These are phyloP conservation scores for Quercus gilva DNA, from an alignment of 306 rosid genomes.

Conservation along the genomic window DNA sequence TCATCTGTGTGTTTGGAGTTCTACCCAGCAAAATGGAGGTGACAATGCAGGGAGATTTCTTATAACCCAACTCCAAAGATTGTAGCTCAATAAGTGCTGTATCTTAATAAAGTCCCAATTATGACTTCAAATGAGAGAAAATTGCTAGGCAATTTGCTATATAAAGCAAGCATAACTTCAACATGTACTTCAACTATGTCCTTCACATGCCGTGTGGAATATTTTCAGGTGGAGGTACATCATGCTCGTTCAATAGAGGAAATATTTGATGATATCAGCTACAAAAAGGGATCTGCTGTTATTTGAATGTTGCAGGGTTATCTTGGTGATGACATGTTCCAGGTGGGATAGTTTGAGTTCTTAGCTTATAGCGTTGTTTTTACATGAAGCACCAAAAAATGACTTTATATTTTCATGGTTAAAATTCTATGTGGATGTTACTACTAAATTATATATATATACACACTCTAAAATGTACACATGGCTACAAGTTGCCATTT, in stretches of 20 bases:
- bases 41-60: neutral
- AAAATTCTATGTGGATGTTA: neutral
- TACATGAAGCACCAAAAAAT: neutral
- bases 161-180: neutral
- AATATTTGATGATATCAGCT: slow-evolving; percentile 53
- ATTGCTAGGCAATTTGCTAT: neutral
- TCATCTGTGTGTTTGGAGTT: neutral
- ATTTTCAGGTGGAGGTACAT: slow-evolving; percentile 52
- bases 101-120: neutral
- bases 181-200: neutral
- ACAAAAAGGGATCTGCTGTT: slow-evolving; percentile 55
- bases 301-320: slow-evolving; percentile 58
- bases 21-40: neutral
- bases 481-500: neutral
- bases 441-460: neutral
- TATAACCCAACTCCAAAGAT: neutral
- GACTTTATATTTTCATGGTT: neutral
- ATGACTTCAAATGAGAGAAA: neutral
- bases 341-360: slow-evolving; percentile 29
- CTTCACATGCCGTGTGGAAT: slow-evolving; percentile 2
- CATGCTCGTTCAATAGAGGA: slow-evolving; percentile 54
- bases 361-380: neutral
- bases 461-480: neutral
- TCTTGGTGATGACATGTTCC: slow-evolving; percentile 54
- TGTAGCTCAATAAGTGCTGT: neutral